Evolutionary conservation across 164 flowering plant genomes (phyloP), one percentile per base, ranked within the genome.

Genomic region (Taxillus chinensis): DNA sequence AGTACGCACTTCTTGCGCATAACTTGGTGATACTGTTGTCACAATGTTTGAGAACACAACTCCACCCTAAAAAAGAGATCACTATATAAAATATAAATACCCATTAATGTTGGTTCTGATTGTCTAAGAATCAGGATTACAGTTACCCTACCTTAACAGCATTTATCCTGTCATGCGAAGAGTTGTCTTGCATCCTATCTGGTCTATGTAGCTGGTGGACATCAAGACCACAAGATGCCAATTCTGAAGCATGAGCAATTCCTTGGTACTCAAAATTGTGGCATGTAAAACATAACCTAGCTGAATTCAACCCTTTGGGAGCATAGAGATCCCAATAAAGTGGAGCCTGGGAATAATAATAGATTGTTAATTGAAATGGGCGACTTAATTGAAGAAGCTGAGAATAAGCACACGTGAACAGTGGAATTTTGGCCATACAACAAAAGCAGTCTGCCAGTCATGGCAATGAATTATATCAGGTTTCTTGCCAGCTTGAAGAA

Each of bases 251-350:
- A 70, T 87, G 82, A 54, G 97, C 86, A 54, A 76, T 73, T 55
- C 98, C 98, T 74, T 93, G 98, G 74, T 90, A 88, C 78, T 93
- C 97, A 76, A 93, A 93, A 73, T 93, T 93, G 79, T 93, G 98
- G 77, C 98, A 93, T 46, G 98, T 93, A 70, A 93, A 93, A 72
- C 96, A 86, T 70, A 93, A 77, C 76, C 97, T 80, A 38, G 98
- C 98, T 40, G 97, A 85, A 75, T 93, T 80, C 55, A 93, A 77
- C 54, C 96, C 98, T 74, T 84, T 90, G 40, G 89, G 91, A 17
- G 78, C 82, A 83, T 85, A 93, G 16, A 93, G 13, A 71, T 93
- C 97, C 98, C 98, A 93, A 61, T 90, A 93, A 54, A 93, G 82
- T 49, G 98, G 98, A 37, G 97, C 97, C 98, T 93, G 62, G 38